These are phyloP conservation scores for Babesia divergens DNA, from an alignment of 169 alveolate genomes.

Conservation along the genomic window DNA sequence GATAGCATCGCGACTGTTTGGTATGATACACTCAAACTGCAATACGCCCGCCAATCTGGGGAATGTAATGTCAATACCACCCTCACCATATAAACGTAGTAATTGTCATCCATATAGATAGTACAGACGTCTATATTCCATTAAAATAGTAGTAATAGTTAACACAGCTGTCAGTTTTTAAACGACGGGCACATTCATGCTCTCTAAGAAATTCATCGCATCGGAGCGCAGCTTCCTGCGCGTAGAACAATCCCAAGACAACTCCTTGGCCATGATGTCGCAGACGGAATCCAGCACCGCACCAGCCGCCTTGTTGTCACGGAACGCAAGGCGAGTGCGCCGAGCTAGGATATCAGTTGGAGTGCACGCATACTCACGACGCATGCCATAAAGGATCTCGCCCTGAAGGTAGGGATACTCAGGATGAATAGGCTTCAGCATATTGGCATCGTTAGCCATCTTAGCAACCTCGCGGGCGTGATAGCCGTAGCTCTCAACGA, in stretches of 20 bases:
- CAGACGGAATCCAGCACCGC: conserved; percentile 51
- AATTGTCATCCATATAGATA: too few relatives aligned
- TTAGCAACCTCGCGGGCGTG: conserved; percentile 70
- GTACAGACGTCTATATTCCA: too few relatives aligned
- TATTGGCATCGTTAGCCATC: conserved; percentile 57
- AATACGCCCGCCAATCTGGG: too few relatives aligned
- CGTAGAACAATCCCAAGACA: conserved; percentile 58
- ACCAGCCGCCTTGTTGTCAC: conserved; percentile 65
- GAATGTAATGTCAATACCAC: too few relatives aligned
- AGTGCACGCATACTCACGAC: conserved; percentile 76
- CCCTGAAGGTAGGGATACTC: conserved; percentile 71
- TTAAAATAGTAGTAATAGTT: too few relatives aligned
- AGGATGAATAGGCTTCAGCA: conserved; percentile 65
- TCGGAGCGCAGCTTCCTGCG: conserved; percentile 44
- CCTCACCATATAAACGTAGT: too few relatives aligned
- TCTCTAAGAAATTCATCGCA: conserved; percentile 55
- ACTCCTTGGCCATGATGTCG: conserved; percentile 63
- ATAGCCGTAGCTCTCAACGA: conserved; percentile 76
- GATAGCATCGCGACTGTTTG: too few relatives aligned
- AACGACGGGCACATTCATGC: conserved; percentile 35
- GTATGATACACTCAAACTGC: too few relatives aligned
- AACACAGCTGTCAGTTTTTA: too few relatives aligned
- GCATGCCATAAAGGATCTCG: conserved; percentile 72
- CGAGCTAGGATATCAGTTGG: conserved; percentile 79
- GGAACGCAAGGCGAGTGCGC: conserved; percentile 75